Evolutionary conservation across 345 rosid species (phyloP), one percentile per base, ranked within the genome.

Genomic region (Gynandropsis gynandra): DNA sequence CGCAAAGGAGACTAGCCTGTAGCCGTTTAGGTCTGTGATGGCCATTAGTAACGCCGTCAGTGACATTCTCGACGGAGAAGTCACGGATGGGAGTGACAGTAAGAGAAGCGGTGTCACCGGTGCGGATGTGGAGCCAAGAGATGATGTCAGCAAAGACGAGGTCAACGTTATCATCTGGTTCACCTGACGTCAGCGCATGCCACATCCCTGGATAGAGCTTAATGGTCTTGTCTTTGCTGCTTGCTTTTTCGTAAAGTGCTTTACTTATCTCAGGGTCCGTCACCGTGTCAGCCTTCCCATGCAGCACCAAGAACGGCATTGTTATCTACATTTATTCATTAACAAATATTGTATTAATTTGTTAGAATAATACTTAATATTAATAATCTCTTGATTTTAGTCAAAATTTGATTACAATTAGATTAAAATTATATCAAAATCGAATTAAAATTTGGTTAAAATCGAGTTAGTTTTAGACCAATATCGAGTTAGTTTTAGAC

Each of bases 211-310:
- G 82, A 64, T 88, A 92, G 54, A 92, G 49, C 62, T 77, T 81
- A 12, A 92, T 72, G 58, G 88, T 92, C 76, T 88, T 87, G 81
- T 92, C 98, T 42, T 40, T 50, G 70, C 95, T 76, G 60, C 89
- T 66, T 7, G 97, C 90, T 72, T 66, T 74, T 67, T 63, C 80
- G 27, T 88, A 85, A 71, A 92, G 64, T 0, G 85, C 86, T 70
- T 92, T 92, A 83, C 98, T 92, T 70, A 83, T 74, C 76, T 88
- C 97, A 20, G 98, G 98, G 52, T 92, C 98, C 3, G 98, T 92
- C 56, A 92, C 95, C 9, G 31, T 80, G 44, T 92, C 98, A 0
- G 90, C 94, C 58, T 92, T 95, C 10, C 98, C 98, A 11, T 92
- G 98, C 56, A 92, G 16, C 9, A 92, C 88, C 10, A 87, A 71